A percentile compares a stretch with the other conserved stretches of the same genome.
phyloP scores from a whole-genome alignment of 225 moss, liverwort and hornwort genomes.

The Pseudisothecium myosuroides region DNA sequence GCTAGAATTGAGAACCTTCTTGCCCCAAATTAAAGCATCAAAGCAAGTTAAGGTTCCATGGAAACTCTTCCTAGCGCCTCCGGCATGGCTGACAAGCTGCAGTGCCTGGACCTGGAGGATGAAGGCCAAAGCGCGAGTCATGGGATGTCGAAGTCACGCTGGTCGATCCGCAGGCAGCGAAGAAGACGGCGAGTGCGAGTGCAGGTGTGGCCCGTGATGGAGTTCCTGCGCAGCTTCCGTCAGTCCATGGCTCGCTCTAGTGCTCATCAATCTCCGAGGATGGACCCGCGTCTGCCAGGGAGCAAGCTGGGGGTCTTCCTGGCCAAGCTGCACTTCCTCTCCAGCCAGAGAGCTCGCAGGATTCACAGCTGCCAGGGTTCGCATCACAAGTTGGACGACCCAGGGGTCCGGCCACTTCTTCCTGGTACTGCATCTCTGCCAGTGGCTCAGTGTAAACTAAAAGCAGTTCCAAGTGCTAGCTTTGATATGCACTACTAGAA shows the following conservation, averaged over 20 bases:
- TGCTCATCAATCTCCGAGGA: neutral
- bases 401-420: neutral
- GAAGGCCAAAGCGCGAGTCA: neutral
- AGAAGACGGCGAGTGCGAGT: conserved; percentile 6
- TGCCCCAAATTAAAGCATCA: neutral
- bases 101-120: neutral
- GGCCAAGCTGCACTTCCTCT: conserved; percentile 1
- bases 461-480: neutral
- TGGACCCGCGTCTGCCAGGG: neutral
- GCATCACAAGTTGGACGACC: neutral
- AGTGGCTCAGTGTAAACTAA: neutral
- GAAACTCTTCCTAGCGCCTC: neutral
- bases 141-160: neutral
- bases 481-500: no score
- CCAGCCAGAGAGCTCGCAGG: neutral
- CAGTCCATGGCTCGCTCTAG: neutral
- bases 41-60: neutral
- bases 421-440: neutral
- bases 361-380: neutral
- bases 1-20: neutral
- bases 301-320: neutral
- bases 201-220: neutral
- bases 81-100: conserved; percentile 1
- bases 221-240: neutral
- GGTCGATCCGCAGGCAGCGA: neutral